Evolutionary conservation across 495 filamentous ascomycete genomes (phyloP).

Genomic region (Trichoderma gamsii): DNA sequence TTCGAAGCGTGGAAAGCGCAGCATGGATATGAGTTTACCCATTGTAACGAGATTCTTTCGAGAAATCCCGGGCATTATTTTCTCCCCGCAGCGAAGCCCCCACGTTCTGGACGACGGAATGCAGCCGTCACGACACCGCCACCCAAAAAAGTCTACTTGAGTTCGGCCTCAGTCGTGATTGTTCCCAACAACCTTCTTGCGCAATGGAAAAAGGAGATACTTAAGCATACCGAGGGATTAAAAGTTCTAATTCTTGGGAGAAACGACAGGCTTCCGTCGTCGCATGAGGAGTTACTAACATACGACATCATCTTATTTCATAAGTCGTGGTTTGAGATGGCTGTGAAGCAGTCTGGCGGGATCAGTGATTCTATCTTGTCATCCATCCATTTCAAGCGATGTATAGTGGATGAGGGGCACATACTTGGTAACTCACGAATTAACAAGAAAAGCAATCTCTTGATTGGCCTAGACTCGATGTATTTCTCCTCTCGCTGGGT

Average conservation of each 20-base stretch:
- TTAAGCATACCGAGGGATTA: constrained; percentile 62
- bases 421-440: constrained; percentile 56
- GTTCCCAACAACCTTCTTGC: constrained; percentile 63
- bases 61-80: constrained; percentile 48
- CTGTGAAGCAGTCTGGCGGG: constrained; percentile 30
- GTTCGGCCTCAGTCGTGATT: constrained; percentile 62
- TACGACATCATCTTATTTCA: constrained; percentile 81
- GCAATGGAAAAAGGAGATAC: constrained; percentile 62
- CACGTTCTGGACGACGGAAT: constrained; percentile 36
- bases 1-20: constrained; percentile 39
- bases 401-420: constrained; percentile 91
- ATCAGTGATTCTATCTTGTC: constrained; percentile 45
- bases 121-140: constrained; percentile 29
- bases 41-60: constrained; percentile 52
- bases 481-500: constrained; percentile 76
- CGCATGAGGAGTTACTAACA: constrained; percentile 49
- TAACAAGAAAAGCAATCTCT: constrained; percentile 56
- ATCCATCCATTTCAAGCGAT: constrained; percentile 71
- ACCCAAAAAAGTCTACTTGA: constrained; percentile 53
- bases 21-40: constrained; percentile 34
- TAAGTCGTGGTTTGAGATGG: constrained; percentile 62
- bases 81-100: constrained; percentile 42
- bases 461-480: constrained; percentile 60
- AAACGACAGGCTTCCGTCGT: constrained; percentile 49
- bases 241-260: constrained; percentile 54